Evolutionary conservation across 768 basidiomycete species (phyloP), one percentile per base, ranked within the genome.

Genomic region (Suillus occidentalis): DNA sequence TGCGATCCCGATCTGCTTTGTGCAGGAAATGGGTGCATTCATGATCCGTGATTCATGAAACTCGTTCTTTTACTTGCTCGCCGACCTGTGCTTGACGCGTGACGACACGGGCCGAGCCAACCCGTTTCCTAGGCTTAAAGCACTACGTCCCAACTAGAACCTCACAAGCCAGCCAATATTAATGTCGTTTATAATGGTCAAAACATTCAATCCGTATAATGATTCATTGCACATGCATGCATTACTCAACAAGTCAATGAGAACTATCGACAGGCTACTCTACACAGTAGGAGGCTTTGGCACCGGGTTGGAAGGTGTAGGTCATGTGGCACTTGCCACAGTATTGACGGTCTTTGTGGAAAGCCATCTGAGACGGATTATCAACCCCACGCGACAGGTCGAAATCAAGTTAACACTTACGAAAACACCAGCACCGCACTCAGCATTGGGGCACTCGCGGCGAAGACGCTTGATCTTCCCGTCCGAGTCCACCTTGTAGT

Each of bases 401-500:
- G 63, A 53, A 55, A 25, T 14, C 16, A 6, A 12, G 25, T 12
- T 36, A 42, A 12, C 18, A 82, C 90, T 67, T 78, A 92, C 91
- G 76, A 93, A 93, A 81, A 92, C 85, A 78, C 90, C 91, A 69
- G 91, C 91, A 80, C 91, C 91, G 67, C 90, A 92, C 79, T 90
- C 89, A 69, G 89, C 88, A 63, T 84, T 84, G 65, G 88, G 92
- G 83, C 97, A 99, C 79, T 99, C 97, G 71, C 97, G 94, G 76
- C 97, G 89, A 67, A 99, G 89, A 77, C 97, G 95, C 87, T 97
- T 97, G 86, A 99, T 96, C 84, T 97, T 98, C 79, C 97, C 97
- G 72, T 99, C 97, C 55, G 95, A 96, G 82, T 98, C 97, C 72
- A 99, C 96, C 84, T 97, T 97, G 86, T 98, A 99, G 87, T 97